A percentile compares a stretch with the other conserved stretches of the same genome.
These are phyloP conservation scores for Plasmodium knowlesi DNA, from an alignment of 169 alveolate species.

Conservation along the genomic window DNA sequence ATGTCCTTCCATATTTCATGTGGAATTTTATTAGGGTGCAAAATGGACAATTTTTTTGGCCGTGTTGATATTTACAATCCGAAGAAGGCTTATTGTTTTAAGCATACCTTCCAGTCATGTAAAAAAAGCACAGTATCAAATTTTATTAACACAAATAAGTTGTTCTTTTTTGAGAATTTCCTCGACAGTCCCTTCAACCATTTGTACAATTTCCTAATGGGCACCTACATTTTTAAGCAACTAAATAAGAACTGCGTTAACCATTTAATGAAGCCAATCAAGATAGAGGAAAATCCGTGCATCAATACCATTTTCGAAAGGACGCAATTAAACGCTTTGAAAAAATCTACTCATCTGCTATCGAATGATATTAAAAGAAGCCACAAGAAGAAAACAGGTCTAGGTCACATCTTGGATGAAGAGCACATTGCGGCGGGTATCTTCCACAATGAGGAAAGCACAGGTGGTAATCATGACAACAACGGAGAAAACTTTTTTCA, in stretches of 20 bases:
- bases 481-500: background rate
- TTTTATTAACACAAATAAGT: slow-evolving; percentile 70
- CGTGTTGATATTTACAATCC: slow-evolving; percentile 74
- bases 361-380: slow-evolving; percentile 34
- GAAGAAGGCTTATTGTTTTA: slow-evolving; percentile 70
- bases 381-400: slow-evolving; percentile 8
- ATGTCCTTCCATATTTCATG: slow-evolving; percentile 65
- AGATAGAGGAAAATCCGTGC: slow-evolving; percentile 36
- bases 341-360: background rate
- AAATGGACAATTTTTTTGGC: slow-evolving; percentile 74
- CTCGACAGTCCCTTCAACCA: slow-evolving; percentile 48
- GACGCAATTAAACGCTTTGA: slow-evolving; percentile 41
- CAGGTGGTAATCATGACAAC: background rate
- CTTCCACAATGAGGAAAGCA: background rate
- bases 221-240: slow-evolving; percentile 51
- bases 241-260: slow-evolving; percentile 34
- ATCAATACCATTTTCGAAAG: slow-evolving; percentile 44
- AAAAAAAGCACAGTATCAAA: slow-evolving; percentile 29
- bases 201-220: slow-evolving; percentile 54
- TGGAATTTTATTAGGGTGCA: slow-evolving; percentile 69
- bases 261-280: slow-evolving; percentile 58
- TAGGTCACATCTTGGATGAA: background rate
- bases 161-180: slow-evolving; percentile 60
- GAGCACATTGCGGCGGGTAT: background rate
- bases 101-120: slow-evolving; percentile 63